Evolutionary conservation across 495 filamentous ascomycete genomes (phyloP).

Genomic region (Apodospora peruviana): DNA sequence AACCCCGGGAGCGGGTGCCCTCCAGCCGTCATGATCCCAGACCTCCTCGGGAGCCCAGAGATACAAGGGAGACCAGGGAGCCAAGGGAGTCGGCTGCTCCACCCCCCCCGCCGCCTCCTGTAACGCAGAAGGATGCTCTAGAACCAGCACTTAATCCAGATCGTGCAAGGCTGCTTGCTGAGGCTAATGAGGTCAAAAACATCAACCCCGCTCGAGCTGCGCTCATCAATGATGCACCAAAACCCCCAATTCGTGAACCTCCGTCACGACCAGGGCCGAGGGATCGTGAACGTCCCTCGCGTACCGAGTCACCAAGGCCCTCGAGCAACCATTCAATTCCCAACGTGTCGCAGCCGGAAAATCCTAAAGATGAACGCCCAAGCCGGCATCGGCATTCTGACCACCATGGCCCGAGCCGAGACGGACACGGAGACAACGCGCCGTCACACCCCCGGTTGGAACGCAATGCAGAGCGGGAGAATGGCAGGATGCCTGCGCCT

Average conservation of each 20-base stretch:
- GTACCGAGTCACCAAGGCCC: constrained; percentile 47
- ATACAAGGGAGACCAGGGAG: neutral
- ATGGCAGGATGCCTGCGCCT: constrained; percentile 28
- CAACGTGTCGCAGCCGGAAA: constrained; percentile 30
- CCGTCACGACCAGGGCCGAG: constrained; percentile 25
- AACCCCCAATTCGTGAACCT: constrained; percentile 13
- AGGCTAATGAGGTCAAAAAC: constrained; percentile 39
- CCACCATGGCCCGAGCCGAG: constrained; percentile 28
- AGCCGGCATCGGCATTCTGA: constrained; percentile 34
- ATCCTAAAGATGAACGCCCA: constrained; percentile 40
- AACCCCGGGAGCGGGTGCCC: constrained; percentile 28
- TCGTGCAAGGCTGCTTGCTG: constrained; percentile 33
- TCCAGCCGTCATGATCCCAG: constrained; percentile 28
- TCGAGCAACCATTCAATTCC: constrained; percentile 28
- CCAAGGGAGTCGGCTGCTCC: constrained; percentile 24
- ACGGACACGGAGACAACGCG: constrained; percentile 27
- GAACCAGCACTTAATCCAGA: constrained; percentile 41
- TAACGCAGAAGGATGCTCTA: constrained; percentile 31
- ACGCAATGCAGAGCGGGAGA: constrained; percentile 31
- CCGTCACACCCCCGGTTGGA: constrained; percentile 19
- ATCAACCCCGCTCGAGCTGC: constrained; percentile 56
- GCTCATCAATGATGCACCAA: constrained; percentile 38
- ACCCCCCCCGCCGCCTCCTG: constrained; percentile 23
- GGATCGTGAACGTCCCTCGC: constrained; percentile 37
- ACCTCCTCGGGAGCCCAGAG: constrained; percentile 21